Conservation (phyloP, 75 land plant genomes). For the Cunninghamia lanceolata region DNA sequence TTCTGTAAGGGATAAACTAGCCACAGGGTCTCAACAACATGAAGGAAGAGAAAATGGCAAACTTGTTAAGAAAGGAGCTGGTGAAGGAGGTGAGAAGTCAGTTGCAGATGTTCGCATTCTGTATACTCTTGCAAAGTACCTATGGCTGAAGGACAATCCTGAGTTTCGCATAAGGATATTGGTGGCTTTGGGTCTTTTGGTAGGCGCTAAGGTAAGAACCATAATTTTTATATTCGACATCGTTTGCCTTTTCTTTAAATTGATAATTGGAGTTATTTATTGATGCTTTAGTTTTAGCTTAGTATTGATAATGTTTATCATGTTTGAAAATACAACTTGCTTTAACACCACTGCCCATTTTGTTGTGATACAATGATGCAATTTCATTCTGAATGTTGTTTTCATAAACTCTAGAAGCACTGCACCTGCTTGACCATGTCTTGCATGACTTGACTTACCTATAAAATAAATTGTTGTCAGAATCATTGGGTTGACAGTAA, state of each 20-base stretch:
- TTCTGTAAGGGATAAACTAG: constrained; percentile 4
- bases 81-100: constrained; percentile 23
- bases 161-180: constrained; percentile 81
- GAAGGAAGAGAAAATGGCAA: constrained; percentile 8
- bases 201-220: constrained; percentile 72
- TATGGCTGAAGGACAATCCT: constrained; percentile 84
- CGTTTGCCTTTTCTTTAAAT: neutral
- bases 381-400: neutral
- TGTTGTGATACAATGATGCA: neutral
- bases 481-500: neutral
- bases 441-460: neutral
- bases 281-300: neutral
- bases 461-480: neutral
- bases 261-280: neutral
- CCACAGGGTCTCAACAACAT: neutral
- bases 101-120: constrained; percentile 71
- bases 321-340: no score
- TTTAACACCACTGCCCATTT: no score
- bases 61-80: constrained; percentile 10
- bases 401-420: neutral
- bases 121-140: constrained; percentile 60
- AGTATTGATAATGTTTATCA: neutral
- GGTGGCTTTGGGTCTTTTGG: constrained; percentile 69
- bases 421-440: neutral
- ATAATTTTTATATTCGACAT: neutral